These are phyloP conservation scores for Yamadazyma dendronema DNA, from an alignment of 1,139 yeast species.

Conservation along the genomic window DNA sequence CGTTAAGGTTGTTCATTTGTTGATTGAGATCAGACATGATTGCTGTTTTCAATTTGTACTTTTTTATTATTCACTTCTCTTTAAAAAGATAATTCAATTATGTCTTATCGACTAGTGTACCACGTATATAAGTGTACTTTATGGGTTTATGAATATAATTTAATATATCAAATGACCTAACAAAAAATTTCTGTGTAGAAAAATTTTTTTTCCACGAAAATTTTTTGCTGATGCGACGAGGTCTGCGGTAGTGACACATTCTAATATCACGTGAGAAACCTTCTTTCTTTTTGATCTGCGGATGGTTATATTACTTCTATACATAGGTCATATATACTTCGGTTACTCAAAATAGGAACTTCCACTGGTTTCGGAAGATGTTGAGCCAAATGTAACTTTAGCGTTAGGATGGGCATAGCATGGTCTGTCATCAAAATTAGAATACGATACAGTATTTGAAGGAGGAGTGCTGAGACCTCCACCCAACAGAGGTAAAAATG, in stretches of 20 bases:
- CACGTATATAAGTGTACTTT: constrained; percentile 5
- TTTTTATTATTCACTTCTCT: constrained; percentile 8
- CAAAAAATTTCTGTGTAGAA: constrained; percentile 5
- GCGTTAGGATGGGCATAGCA: constrained; percentile 45
- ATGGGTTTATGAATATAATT: constrained; percentile 8
- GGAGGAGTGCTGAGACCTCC: constrained; percentile 34
- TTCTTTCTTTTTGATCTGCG: neutral
- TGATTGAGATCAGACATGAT: constrained; percentile 42
- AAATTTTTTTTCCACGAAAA: constrained; percentile 8
- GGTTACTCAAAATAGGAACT: constrained; percentile 1
- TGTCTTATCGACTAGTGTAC: constrained; percentile 1
- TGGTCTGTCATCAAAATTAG: constrained; percentile 30
- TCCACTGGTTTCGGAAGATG: constrained; percentile 5
- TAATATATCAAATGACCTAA: constrained; percentile 11
- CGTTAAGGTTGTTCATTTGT: constrained; percentile 45
- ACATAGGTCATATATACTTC: neutral
- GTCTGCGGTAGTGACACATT: neutral
- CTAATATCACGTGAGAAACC: neutral
- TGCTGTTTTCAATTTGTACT: neutral
- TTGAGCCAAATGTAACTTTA: constrained; percentile 22
- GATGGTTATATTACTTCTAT: too few relatives aligned
- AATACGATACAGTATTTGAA: constrained; percentile 18
- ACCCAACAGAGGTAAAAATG: constrained; percentile 26
- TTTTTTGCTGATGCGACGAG: constrained; percentile 5
- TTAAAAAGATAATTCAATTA: constrained; percentile 1